Base-by-base conservation (phyloP, 768 basidiomycete genomes). In the Termitomyces heimii region DNA sequence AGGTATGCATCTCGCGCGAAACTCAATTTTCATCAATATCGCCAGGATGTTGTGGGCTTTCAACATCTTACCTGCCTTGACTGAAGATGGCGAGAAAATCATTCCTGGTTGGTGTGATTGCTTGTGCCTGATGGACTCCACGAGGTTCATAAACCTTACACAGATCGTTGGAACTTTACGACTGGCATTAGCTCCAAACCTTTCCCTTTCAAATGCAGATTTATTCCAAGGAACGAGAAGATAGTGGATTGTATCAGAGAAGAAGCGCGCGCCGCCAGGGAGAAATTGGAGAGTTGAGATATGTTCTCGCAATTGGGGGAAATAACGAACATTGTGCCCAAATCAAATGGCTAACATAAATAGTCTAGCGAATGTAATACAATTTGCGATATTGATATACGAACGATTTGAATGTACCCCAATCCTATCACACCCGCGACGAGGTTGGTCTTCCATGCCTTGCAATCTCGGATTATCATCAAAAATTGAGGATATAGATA, bases 31-130 rank as follows among this genome's bases (percentile, higher is more conserved):
- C 59, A 68, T 72, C 53, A 71, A 71, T 52, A 60, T 72, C n/a
- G 65, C 75, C 8, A 62, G 69, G 16, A 63, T 77, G 9, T 55
- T 76, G 4, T 73, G 73, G 66, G 70, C 64, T 12, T 71, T 75
- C 59, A 63, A 75, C 54, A 71, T 74, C 31, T 53, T 56, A 16
- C 65, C 65, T 14, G 56, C 63, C 12, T 52, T 56, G 43, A 28
- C 13, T n/a, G 47, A 51, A 32, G 20, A 55, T 28, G 61, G 53
- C 13, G 18, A 42, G 34, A 67, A 16, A 52, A 39, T 52, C n/a
- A 52, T 52, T 29, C 51, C 51, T 29, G 51, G 51, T 40, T 4
- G 40, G 51, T 40, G 24, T 13, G 28, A 52, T 26, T 5, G 6
- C 7, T 5, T 5, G 24, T 13, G 14, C 8, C 26, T n/a, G n/a